Evolutionary conservation across 768 basidiomycete genomes (phyloP), one percentile per base, ranked within the genome.

Genomic region (Agaricus bisporus): DNA sequence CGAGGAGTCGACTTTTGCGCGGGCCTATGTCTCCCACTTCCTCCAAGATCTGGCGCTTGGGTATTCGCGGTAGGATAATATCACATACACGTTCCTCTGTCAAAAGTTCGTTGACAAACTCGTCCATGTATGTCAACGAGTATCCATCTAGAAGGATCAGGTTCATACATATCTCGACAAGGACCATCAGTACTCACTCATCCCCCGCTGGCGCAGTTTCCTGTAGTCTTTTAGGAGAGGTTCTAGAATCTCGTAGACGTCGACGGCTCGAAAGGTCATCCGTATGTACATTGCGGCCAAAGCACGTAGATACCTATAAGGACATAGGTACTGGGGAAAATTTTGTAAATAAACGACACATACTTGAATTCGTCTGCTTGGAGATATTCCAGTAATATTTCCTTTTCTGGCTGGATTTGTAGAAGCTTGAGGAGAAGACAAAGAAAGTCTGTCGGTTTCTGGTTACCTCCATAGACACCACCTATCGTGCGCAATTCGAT

Each of bases 311-410:
- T 99, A 99, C 67, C 95, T 98, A 57, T 4, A 43, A 41, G 9
- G n/a, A 20, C 2, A 25, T 35, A 17, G 32, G 25, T 7, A 18
- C 57, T 20, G 18, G 49, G 5, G 46, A 56, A 18, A 58, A 28
- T 48, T 32, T 35, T 5, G 47, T 6, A 12, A 41, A 41, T 14
- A 46, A 37, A 42, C n/a, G 45, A 35, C 32, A 74, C 88, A 51
- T 59, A 95, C 97, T 99, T 99, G 79, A 98, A 99, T 67, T 99
- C 97, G 56, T 98, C 97, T 6, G 93, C 97, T 51, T 85, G 81
- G 20, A 99, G 73, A 66, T 99, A 99, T 65, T 98, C 97, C 1
- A 98, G 73, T 48, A 98, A 66, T 49, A 99, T 98, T 70, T 98
- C 97, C 67, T 95, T 95, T 70, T 98, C 91, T 3, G 97, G 97